phyloP scores from a whole-genome alignment of 768 basidiomycete genomes.

The Lactarius indigo region DNA sequence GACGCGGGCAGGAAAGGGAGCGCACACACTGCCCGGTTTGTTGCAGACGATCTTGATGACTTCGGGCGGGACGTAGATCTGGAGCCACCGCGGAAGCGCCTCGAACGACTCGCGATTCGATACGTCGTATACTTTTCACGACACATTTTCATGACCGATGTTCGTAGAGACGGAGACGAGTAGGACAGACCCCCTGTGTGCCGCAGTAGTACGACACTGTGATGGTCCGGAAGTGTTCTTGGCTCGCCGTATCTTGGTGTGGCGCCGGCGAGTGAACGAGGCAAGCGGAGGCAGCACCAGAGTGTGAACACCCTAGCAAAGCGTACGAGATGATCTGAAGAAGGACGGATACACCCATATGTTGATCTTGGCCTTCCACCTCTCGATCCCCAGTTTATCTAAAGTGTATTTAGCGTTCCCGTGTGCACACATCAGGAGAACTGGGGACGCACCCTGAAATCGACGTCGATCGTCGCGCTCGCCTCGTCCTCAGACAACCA shows the following conservation, averaged over 20 bases:
- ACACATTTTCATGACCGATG: no score
- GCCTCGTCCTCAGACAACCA: slow-evolving; percentile 91
- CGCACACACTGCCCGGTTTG: slow-evolving; percentile 85
- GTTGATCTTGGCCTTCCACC: slow-evolving; percentile 86
- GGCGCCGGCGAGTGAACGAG: not conserved
- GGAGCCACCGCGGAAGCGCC: slow-evolving; percentile 90
- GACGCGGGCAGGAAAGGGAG: no score
- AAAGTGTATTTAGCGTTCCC: not conserved
- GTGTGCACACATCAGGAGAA: not conserved
- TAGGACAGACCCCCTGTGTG: slow-evolving; percentile 63
- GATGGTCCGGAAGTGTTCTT: slow-evolving; percentile 94
- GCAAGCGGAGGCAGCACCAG: no score
- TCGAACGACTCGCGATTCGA: slow-evolving; percentile 91
- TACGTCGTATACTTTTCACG: slow-evolving; percentile 82
- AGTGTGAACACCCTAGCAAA: no score
- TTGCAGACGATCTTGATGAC: slow-evolving; percentile 93
- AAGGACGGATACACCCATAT: slow-evolving; percentile 74
- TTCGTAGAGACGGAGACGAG: not conserved
- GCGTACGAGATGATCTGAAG: not conserved
- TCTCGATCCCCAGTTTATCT: slow-evolving; percentile 87
- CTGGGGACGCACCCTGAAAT: slow-evolving; percentile 62
- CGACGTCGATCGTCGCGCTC: slow-evolving; percentile 80
- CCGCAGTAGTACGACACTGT: slow-evolving; percentile 94
- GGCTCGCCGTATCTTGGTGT: slow-evolving; percentile 85
- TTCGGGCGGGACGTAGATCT: slow-evolving; percentile 81